Percentiles rank a stretch among this genome's conserved stretches.
phyloP scores from a whole-genome alignment of 2,329 filamentous ascomycete genomes.

The Hypomyces rosellus region DNA sequence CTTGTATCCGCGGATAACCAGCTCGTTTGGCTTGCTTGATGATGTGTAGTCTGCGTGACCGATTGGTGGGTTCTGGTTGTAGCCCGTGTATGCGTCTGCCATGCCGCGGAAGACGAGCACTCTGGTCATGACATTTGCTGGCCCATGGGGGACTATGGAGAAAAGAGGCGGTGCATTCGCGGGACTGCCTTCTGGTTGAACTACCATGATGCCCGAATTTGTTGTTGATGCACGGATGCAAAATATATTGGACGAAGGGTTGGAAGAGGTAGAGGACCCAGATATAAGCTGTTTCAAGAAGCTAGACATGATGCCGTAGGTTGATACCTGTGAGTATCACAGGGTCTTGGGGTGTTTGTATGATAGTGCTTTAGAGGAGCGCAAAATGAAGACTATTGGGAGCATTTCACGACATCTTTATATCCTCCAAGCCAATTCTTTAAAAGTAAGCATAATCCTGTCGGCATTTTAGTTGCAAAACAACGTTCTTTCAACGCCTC shows the following conservation, averaged over 20 bases:
- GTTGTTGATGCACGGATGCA: not conserved
- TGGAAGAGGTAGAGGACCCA: not conserved
- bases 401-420: too few relatives aligned
- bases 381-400: too few relatives aligned
- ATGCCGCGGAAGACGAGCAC: not conserved
- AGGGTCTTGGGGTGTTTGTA: too few relatives aligned
- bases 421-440: too few relatives aligned
- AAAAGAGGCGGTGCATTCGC: not conserved
- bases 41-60: not conserved
- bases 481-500: too few relatives aligned
- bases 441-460: too few relatives aligned
- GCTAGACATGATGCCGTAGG: too few relatives aligned
- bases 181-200: not conserved
- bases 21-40: not conserved
- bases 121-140: not conserved
- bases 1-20: not conserved
- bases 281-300: not conserved
- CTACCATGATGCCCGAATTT: not conserved
- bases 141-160: conserved; percentile 1
- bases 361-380: too few relatives aligned
- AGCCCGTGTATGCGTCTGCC: not conserved
- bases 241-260: not conserved
- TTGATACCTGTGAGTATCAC: too few relatives aligned
- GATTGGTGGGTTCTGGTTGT: not conserved
- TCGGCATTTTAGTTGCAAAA: too few relatives aligned